phyloP scores from a whole-genome alignment of 257 asterid species.

The Salvia rosmarinus region DNA sequence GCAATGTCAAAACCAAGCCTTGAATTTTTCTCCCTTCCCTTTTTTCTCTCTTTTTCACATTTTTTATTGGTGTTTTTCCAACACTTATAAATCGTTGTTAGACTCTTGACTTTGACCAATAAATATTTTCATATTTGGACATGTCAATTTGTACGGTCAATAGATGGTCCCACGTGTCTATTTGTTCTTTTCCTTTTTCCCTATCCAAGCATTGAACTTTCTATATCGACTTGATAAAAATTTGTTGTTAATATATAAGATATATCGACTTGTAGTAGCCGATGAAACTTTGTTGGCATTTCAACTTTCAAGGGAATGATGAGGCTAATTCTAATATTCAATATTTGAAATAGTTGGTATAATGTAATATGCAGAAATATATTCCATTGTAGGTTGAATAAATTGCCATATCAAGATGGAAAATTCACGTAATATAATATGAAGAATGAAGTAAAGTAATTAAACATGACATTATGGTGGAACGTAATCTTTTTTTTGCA shows the following conservation, averaged over 20 bases:
- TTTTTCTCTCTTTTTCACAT: neutral
- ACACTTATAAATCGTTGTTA: neutral
- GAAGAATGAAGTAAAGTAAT: neutral
- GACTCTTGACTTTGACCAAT: slow-evolving; percentile 30
- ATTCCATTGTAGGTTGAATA: no score
- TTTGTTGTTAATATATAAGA: no score
- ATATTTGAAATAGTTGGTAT: no score
- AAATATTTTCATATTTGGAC: neutral
- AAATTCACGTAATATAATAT: neutral
- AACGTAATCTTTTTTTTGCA: neutral
- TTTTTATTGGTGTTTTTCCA: slow-evolving; percentile 1
- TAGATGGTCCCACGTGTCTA: neutral
- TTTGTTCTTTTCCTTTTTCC: no score
- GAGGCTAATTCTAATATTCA: no score
- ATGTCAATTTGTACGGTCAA: neutral
- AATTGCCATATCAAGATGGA: no score
- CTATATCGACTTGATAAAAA: no score
- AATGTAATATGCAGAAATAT: no score
- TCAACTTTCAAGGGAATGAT: no score
- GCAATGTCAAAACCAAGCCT: neutral
- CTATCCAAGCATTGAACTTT: no score
- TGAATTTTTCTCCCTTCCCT: neutral
- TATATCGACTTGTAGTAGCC: no score
- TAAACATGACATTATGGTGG: neutral
- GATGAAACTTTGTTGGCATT: no score